Base-by-base conservation (phyloP, 805 yeast species). In the Schwanniomyces sp. region DNA sequence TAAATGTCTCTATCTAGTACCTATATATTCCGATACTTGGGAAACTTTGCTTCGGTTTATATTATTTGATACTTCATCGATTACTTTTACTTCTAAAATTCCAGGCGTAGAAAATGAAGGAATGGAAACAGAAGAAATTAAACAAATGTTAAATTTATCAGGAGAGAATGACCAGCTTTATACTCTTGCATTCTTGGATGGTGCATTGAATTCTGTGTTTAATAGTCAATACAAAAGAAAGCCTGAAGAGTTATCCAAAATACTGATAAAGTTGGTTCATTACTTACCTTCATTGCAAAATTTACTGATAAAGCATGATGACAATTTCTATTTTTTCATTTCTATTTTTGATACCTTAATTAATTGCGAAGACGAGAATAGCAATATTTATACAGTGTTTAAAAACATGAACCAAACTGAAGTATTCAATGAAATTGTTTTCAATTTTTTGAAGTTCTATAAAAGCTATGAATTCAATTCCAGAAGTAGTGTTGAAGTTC, bases 11-110 rank as follows among this genome's bases (percentile, higher is more conserved):
- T 74, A 68, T 46, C 58, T 58, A 10, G 49, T 65, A 11, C 66
- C 72, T 0, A 52, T 59, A 5, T 76, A 70, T 50, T 54, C 60
- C 46, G 57, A 51, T 42, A 43, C 57, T 41, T 53, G 73, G 81
- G 75, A 73, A 41, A 53, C 66, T 16, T 55, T 80, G 10, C 51
- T 76, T 1, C 62, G 69, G 2, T 79, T 74, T 52, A 56, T 75
- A 4, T 53, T 75, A 16, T 66, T 70, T 40, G 88, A 81, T 54
- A 40, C 70, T 2, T 70, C 80, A 0, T 61, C 78, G 1, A 47
- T 70, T 40, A 47, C 38, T 5, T 64, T 59, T 44, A 42, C 40
- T 6, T 46, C 56, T 7, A 51, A 46, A 14, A 50, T 47, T 4
- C 51, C 42, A n/a, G 47, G 45, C 1, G 11, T 43, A 4, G 47